Percentiles rank a stretch among this genome's conserved stretches.
phyloP scores from a whole-genome alignment of 2,329 filamentous ascomycete genomes.

The Clathrospora elynae region DNA sequence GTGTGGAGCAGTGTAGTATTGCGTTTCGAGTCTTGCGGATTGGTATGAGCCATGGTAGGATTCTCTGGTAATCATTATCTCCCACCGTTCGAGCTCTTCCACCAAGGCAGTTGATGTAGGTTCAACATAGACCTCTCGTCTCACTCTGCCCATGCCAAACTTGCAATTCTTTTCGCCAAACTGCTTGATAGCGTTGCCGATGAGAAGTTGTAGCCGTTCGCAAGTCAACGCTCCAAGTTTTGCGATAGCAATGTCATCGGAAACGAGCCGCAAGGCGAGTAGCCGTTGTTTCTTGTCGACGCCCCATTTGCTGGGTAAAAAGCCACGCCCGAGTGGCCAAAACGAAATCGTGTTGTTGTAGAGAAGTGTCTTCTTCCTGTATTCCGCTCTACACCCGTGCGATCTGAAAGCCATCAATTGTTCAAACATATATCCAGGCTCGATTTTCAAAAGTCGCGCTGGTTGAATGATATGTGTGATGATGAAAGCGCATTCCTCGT shows the following conservation, averaged over 20 bases:
- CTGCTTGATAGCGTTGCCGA: constrained; percentile 3
- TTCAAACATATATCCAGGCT: constrained; percentile 6
- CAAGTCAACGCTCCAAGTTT: neutral
- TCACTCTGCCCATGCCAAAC: constrained; percentile 4
- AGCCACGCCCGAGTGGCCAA: neutral
- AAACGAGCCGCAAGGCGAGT: constrained; percentile 8
- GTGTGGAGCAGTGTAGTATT: too few species aligned
- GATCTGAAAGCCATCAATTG: constrained; percentile 2
- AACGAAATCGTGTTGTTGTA: neutral
- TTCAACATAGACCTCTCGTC: constrained; percentile 3
- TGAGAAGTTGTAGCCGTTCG: constrained; percentile 1
- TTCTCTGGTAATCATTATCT: too few species aligned
- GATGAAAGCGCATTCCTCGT: constrained; percentile 2
- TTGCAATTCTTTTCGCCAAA: constrained; percentile 1
- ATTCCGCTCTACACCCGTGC: constrained; percentile 4
- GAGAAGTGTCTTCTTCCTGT: constrained; percentile 3
- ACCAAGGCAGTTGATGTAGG: neutral
- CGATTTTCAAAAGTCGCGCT: constrained; percentile 3
- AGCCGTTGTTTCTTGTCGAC: constrained; percentile 4
- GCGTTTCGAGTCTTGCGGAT: too few species aligned
- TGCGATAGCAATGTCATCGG: constrained; percentile 5
- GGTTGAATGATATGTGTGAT: constrained; percentile 1
- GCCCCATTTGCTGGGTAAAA: constrained; percentile 1
- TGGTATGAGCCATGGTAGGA: too few species aligned
- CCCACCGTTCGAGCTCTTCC: constrained; percentile 1